Base-by-base conservation (phyloP, 2,329 filamentous ascomycete genomes). In the Aspergillus flavus region DNA sequence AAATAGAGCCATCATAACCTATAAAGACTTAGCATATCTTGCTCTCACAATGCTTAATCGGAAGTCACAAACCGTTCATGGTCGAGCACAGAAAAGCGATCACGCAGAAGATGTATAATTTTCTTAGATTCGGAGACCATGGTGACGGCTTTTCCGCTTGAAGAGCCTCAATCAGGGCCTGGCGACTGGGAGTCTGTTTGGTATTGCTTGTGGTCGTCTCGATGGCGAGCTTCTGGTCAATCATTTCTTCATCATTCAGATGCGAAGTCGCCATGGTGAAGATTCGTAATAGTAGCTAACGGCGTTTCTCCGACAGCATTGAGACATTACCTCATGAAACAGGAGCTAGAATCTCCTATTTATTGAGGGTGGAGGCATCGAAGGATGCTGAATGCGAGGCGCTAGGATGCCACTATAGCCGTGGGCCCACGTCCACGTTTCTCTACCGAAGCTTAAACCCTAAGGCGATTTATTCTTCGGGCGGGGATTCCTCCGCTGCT, bases 1-100 rank as follows among this genome's bases (percentile, higher is more conserved):
- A 84, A 57, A 89, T 80, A 32, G 83, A 85, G 43, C 85, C 85
- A 66, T 88, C 86, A 46, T 46, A 46, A 11, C 43, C 43, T 46
- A 11, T 6, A 11, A 14, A 4, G 9, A 23, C 2, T 46, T 23
- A 46, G 43, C 43, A 7, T 1, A 46, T 46, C 3, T 14, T 11
- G 11, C n/a, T 46, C 4, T 1, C 23, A 5, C n/a, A 12, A 6
- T 14, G 5, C 0, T 1, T 12, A 5, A 4, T 7, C n/a, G 1
- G n/a, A 16, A 21, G 2, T 11, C 11, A 23, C 43, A 11, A 12
- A 46, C 43, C 43, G 4, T 46, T 46, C 43, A 46, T 46, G 12
- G 0, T 23, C 10, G 43, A 46, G 21, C 43, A 46, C 10, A 46
- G 43, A 23, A 46, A 46, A 4, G 43, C 43, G 21, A 46, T 46